These are phyloP conservation scores for Oryza punctata DNA, from an alignment of 176 grass and related monocot species.

Conservation along the genomic window DNA sequence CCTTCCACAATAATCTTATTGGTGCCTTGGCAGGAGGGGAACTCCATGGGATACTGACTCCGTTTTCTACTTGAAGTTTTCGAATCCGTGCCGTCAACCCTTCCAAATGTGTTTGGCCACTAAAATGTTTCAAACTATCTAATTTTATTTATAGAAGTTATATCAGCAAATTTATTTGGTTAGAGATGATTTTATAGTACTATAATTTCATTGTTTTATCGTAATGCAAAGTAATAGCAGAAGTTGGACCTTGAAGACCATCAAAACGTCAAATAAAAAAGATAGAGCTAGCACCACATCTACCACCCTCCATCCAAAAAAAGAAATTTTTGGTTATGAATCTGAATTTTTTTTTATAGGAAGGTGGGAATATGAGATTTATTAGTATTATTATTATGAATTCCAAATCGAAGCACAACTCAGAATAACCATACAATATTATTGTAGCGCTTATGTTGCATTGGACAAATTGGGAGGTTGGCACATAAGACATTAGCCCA, in stretches of 20 bases:
- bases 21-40: slow-evolving; percentile 26
- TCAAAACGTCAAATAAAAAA: background rate
- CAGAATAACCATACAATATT: slow-evolving; percentile 1
- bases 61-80: background rate
- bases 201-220: background rate
- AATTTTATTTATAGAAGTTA: no score
- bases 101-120: no score
- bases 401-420: slow-evolving; percentile 24
- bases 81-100: no score
- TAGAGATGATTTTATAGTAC: background rate
- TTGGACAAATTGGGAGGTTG: slow-evolving; percentile 39
- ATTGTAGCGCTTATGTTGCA: slow-evolving; percentile 6
- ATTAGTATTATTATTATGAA: background rate
- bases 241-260: background rate
- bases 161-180: background rate
- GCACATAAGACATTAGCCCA: slow-evolving; percentile 35
- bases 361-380: background rate
- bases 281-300: background rate
- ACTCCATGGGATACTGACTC: background rate
- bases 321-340: no score
- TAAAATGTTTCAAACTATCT: no score
- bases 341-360: no score
- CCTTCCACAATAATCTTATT: slow-evolving; percentile 30
- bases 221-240: background rate
- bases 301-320: background rate